Percentiles rank a stretch among this genome's conserved stretches.
Evolutionary conservation across 805 yeast species (phyloP).

Genomic region (Priceomyces carsonii): DNA sequence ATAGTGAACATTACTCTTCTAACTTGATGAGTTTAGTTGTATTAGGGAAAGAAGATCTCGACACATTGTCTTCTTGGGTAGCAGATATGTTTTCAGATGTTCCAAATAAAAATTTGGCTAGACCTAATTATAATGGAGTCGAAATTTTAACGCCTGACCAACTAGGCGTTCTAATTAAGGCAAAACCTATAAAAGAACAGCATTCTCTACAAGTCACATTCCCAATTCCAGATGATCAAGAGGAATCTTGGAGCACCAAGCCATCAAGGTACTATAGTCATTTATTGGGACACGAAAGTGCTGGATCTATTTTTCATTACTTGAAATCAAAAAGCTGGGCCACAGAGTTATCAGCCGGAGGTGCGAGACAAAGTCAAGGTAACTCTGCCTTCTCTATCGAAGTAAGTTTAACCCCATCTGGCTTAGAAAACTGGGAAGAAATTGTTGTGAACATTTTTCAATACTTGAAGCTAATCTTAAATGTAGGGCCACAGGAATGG

Average conservation of each 20-base stretch:
- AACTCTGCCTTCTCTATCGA: constrained; percentile 67
- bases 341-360: constrained; percentile 73
- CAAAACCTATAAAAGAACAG: constrained; percentile 81
- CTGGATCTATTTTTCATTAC: constrained; percentile 75
- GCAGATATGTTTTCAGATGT: constrained; percentile 63
- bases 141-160: constrained; percentile 52
- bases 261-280: constrained; percentile 78
- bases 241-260: constrained; percentile 58
- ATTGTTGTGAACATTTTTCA: constrained; percentile 65
- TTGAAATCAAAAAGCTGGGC: constrained; percentile 80
- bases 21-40: constrained; percentile 87
- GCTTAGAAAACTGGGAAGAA: constrained; percentile 62
- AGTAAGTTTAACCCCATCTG: constrained; percentile 74
- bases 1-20: constrained; percentile 72
- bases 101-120: constrained; percentile 48
- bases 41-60: constrained; percentile 78
- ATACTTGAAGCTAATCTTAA: constrained; percentile 62
- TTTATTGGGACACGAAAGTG: constrained; percentile 88
- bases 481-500: constrained; percentile 72
- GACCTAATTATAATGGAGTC: constrained; percentile 45
- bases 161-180: constrained; percentile 55
- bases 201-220: constrained; percentile 69
- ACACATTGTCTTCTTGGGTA: constrained; percentile 71
- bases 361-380: constrained; percentile 63
- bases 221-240: constrained; percentile 72